phyloP scores from a whole-genome alignment of 1,139 yeast species.

The Candida sojae region DNA sequence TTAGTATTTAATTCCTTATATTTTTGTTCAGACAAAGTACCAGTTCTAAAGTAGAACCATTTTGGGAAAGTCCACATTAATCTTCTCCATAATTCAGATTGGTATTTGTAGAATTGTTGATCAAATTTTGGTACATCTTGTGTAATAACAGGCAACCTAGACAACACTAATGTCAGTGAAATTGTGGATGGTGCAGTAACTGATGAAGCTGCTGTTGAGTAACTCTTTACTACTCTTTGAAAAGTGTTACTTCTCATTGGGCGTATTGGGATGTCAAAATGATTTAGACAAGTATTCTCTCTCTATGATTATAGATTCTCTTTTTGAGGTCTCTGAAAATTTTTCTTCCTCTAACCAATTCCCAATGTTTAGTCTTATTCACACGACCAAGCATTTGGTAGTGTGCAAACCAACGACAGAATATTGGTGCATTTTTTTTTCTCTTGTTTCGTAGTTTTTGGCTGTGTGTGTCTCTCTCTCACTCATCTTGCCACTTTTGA shows the following conservation, averaged over 20 bases:
- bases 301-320: background rate
- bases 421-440: background rate
- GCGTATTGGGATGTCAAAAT: background rate
- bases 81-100: slow-evolving; percentile 81
- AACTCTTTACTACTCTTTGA: slow-evolving; percentile 1
- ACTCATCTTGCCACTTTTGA: background rate
- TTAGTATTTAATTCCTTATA: slow-evolving; percentile 74
- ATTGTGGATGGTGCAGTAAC: slow-evolving; percentile 15
- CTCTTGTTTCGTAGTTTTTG: background rate
- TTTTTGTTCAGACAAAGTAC: slow-evolving; percentile 84
- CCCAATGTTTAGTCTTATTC: background rate
- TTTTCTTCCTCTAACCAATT: slow-evolving; percentile 1
- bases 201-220: slow-evolving; percentile 4
- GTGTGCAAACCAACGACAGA: background rate
- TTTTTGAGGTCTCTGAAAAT: background rate
- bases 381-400: background rate
- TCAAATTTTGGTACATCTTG: slow-evolving; percentile 77
- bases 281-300: too few species aligned
- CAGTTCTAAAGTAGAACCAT: slow-evolving; percentile 88
- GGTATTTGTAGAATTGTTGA: slow-evolving; percentile 75
- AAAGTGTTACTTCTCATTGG: slow-evolving; percentile 1
- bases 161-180: slow-evolving; percentile 57
- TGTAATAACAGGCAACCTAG: slow-evolving; percentile 83
- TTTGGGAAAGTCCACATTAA: slow-evolving; percentile 98
- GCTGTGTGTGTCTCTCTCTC: background rate